A percentile compares a stretch with the other conserved stretches of the same genome.
phyloP scores from a whole-genome alignment of 306 rosid species.

The Fragaria vesca region DNA sequence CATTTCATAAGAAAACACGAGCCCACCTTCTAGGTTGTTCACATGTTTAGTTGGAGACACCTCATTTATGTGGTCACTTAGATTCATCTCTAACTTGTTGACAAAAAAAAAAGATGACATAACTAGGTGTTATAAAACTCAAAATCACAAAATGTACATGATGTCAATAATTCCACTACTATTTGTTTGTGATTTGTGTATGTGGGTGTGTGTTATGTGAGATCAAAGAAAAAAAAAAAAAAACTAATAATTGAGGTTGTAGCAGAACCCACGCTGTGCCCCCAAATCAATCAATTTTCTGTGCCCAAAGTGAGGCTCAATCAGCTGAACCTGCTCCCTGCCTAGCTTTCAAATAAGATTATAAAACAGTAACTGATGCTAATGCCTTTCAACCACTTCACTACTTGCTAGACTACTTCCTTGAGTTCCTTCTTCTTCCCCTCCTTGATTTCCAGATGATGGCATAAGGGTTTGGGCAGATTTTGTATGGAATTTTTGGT shows the following conservation, averaged over 20 bases:
- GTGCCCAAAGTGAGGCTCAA: neutral
- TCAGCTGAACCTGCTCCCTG: conserved; percentile 6
- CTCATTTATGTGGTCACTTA: neutral
- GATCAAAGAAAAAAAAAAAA: neutral
- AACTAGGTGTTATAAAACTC: neutral
- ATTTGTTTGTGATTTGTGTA: neutral
- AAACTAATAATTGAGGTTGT: neutral
- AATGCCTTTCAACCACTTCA: neutral
- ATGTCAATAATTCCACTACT: conserved; percentile 10
- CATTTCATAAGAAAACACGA: neutral
- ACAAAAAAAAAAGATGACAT: neutral
- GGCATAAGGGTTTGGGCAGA: conserved; percentile 82
- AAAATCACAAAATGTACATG: neutral
- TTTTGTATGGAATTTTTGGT: conserved; percentile 69
- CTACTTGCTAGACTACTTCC: conserved; percentile 18
- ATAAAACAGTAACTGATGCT: neutral
- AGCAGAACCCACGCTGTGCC: neutral
- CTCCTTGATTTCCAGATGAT: conserved; percentile 85
- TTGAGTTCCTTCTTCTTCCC: conserved; percentile 37
- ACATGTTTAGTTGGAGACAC: neutral
- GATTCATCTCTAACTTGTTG: neutral
- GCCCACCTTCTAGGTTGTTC: neutral
- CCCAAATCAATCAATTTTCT: neutral
- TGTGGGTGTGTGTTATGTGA: conserved; percentile 4
- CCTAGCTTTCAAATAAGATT: neutral